Evolutionary conservation across 2,329 filamentous ascomycete genomes (phyloP).

Genomic region (Xylaria sp.): DNA sequence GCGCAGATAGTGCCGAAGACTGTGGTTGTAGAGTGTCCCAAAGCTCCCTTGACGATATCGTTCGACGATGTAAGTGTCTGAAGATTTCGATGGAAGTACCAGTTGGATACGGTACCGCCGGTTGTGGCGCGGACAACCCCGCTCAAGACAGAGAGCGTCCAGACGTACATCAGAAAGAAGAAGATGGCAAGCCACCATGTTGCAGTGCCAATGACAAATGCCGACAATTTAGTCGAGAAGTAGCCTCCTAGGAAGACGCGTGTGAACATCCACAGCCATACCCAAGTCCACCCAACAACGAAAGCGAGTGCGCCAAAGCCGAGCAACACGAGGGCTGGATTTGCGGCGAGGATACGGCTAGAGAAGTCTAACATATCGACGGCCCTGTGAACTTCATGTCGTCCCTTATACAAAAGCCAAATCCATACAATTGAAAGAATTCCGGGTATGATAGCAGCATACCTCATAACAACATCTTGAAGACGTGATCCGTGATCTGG

Average conservation of each 20-base stretch:
- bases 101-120: conserved; percentile 94
- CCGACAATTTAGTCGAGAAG: conserved; percentile 69
- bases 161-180: conserved; percentile 94
- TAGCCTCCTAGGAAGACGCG: conserved; percentile 94
- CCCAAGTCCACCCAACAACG: conserved; percentile 91
- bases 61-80: conserved; percentile 79
- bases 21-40: conserved; percentile 83
- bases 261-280: conserved; percentile 97
- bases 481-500: conserved; percentile 76
- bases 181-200: conserved; percentile 96
- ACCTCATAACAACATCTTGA: conserved; percentile 92
- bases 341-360: conserved; percentile 85
- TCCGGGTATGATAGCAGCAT: conserved; percentile 81
- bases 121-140: conserved; percentile 91
- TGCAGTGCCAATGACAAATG: conserved; percentile 84
- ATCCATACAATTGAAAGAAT: conserved; percentile 80
- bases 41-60: conserved; percentile 84
- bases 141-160: conserved; percentile 88
- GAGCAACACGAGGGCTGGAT: conserved; percentile 83
- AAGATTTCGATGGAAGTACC: conserved; percentile 96
- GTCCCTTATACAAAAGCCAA: conserved; percentile 82
- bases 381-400: conserved; percentile 82
- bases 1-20: conserved; percentile 94
- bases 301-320: conserved; percentile 80
- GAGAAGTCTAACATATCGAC: conserved; percentile 93